Percentiles rank a stretch among this genome's conserved stretches.
Conservation (phyloP, 176 grass and related monocot species). For the Bonia amplexicaulis region DNA sequence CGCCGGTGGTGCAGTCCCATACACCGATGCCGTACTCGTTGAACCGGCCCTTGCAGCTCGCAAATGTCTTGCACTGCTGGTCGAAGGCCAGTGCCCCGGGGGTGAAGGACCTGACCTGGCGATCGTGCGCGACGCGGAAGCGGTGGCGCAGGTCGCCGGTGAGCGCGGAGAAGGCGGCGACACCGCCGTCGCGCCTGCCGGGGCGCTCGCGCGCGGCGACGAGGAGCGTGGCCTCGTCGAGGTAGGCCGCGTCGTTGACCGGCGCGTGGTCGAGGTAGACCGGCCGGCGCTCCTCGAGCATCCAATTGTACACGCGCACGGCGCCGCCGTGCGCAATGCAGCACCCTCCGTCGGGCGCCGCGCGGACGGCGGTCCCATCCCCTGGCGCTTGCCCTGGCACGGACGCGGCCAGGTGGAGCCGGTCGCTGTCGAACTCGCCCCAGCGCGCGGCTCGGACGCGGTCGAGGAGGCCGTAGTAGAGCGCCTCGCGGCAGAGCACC, state of each 20-base stretch:
- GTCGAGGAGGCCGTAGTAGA: constrained; percentile 86
- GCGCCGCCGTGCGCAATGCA: constrained; percentile 74
- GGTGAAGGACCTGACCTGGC: constrained; percentile 55
- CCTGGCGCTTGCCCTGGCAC: constrained; percentile 47
- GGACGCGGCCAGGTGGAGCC: constrained; percentile 33
- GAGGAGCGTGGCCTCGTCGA: constrained; percentile 60
- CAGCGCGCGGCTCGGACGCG: constrained; percentile 60
- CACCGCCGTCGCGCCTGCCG: constrained; percentile 33
- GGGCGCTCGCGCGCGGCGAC: constrained; percentile 64
- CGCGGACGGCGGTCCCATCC: constrained; percentile 67
- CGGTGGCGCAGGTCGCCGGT: constrained; percentile 53
- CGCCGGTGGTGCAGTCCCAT: constrained; percentile 60
- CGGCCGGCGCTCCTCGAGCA: constrained; percentile 58
- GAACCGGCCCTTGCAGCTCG: constrained; percentile 77
- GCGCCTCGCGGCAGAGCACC: constrained; percentile 67
- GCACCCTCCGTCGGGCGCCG: constrained; percentile 66
- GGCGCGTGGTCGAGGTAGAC: constrained; percentile 55
- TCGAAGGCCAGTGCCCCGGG: constrained; percentile 55
- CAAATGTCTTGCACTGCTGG: constrained; percentile 23
- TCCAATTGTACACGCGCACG: constrained; percentile 76
- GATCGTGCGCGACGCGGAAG: constrained; percentile 48
- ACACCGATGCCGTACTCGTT: constrained; percentile 81
- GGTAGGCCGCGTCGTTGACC: constrained; percentile 79
- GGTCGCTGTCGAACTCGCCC: constrained; percentile 53
- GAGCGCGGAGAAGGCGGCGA: constrained; percentile 59